Conservation (phyloP, 139 green algal genomes). For the Deuterostichococcus epilithicus region DNA sequence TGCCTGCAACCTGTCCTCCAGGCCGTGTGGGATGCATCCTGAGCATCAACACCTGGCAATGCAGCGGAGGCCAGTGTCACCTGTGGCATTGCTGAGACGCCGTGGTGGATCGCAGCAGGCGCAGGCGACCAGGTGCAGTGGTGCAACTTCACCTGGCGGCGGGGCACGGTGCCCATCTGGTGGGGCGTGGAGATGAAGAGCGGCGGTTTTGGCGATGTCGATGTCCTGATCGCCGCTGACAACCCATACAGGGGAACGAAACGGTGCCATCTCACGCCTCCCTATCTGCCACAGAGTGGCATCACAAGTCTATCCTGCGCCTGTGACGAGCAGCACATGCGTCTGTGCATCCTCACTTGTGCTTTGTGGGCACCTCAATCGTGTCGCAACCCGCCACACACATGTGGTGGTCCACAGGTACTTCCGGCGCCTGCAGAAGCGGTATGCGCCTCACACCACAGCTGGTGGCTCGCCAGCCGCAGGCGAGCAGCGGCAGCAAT, state of each 20-base stretch:
- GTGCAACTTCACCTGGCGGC: constrained; percentile 76
- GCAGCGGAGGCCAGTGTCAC: too few relatives aligned
- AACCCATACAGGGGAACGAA: constrained; percentile 75
- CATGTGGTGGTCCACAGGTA: constrained; percentile 44
- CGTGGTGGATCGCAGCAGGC: constrained; percentile 19
- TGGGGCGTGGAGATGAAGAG: constrained; percentile 56
- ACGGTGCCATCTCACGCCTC: constrained; percentile 35
- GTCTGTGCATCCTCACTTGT: too few relatives aligned
- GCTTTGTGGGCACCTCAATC: neutral
- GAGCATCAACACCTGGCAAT: too few relatives aligned
- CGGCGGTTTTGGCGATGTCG: constrained; percentile 81
- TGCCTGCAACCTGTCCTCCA: too few relatives aligned
- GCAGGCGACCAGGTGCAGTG: constrained; percentile 37
- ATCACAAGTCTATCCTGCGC: too few relatives aligned
- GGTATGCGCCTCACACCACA: constrained; percentile 42
- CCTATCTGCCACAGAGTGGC: too few relatives aligned
- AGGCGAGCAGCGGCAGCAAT: neutral
- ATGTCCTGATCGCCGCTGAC: constrained; percentile 77
- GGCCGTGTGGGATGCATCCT: too few relatives aligned
- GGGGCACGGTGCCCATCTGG: constrained; percentile 81
- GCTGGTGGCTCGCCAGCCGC: neutral
- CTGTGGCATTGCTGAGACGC: too few relatives aligned
- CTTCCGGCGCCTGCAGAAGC: constrained; percentile 71
- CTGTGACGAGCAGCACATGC: too few relatives aligned
- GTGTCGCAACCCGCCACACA: neutral